Conservation (phyloP, 2,329 filamentous ascomycete species). For the Bisporella sp. region DNA sequence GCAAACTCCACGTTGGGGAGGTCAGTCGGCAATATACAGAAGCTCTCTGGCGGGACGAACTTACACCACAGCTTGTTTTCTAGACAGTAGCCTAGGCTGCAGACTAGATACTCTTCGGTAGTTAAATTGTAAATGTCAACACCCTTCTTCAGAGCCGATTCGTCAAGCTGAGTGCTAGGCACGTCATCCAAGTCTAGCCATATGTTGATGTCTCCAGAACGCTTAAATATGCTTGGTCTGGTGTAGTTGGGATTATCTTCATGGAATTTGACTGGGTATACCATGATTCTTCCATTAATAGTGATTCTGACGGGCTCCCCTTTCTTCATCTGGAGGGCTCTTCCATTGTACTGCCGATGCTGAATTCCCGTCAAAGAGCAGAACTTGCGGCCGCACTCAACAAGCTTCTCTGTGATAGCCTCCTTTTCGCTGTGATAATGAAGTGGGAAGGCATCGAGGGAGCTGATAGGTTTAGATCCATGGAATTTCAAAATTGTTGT, state of each 20-base stretch:
- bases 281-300: slow-evolving; percentile 22
- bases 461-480: slow-evolving; percentile 17
- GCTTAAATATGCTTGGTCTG: too few relatives aligned
- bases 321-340: slow-evolving; percentile 26
- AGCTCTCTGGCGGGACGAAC: background rate
- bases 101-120: too few relatives aligned
- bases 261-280: slow-evolving; percentile 21
- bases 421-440: slow-evolving; percentile 18
- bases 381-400: slow-evolving; percentile 25
- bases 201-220: too few relatives aligned
- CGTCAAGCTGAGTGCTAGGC: background rate
- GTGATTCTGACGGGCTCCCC: slow-evolving; percentile 12
- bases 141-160: background rate
- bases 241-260: slow-evolving; percentile 21
- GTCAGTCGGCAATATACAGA: background rate
- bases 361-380: slow-evolving; percentile 19
- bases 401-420: slow-evolving; percentile 18
- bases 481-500: slow-evolving; percentile 12
- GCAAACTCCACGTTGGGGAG: slow-evolving; percentile 5
- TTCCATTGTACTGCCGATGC: slow-evolving; percentile 26
- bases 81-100: slow-evolving; percentile 3
- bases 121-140: background rate
- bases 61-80: slow-evolving; percentile 5
- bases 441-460: slow-evolving; percentile 27
- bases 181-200: background rate